These are phyloP conservation scores for Eucalyptus virginea DNA, from an alignment of 345 rosid genomes.

Conservation along the genomic window DNA sequence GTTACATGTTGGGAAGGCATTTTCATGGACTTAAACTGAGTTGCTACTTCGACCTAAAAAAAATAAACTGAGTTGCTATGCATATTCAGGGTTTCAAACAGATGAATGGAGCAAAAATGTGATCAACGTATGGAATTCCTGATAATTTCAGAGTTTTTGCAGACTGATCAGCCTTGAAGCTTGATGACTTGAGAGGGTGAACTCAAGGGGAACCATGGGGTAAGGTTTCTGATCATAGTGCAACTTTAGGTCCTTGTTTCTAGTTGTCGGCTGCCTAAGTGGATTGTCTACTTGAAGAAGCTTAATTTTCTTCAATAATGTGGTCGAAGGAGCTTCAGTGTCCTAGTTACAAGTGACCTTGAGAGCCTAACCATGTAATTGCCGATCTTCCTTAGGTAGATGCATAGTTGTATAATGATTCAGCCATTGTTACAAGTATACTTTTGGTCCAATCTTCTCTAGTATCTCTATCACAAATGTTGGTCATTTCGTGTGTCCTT, in stretches of 20 bases:
- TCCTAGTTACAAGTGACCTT: neutral
- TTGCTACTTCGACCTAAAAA: neutral
- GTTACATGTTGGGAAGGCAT: neutral
- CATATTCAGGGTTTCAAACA: neutral
- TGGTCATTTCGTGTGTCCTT: neutral
- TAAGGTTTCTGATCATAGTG: neutral
- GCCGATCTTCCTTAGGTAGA: neutral
- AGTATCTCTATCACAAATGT: neutral
- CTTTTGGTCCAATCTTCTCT: neutral
- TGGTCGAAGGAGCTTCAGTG: neutral
- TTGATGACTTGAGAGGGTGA: neutral
- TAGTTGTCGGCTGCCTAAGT: neutral
- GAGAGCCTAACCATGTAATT: neutral
- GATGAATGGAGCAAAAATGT: neutral
- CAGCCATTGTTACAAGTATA: neutral
- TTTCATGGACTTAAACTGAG: neutral
- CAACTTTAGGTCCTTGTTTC: neutral
- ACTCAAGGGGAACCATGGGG: neutral
- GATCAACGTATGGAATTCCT: neutral
- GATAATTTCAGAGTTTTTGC: neutral
- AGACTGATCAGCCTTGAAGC: neutral
- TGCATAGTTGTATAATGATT: neutral
- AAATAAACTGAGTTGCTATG: neutral
- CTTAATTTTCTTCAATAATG: neutral
- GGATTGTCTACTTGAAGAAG: neutral